Base-by-base conservation (phyloP, 2,329 filamentous ascomycete species). In the Mycosphaerelloides madeirae region DNA sequence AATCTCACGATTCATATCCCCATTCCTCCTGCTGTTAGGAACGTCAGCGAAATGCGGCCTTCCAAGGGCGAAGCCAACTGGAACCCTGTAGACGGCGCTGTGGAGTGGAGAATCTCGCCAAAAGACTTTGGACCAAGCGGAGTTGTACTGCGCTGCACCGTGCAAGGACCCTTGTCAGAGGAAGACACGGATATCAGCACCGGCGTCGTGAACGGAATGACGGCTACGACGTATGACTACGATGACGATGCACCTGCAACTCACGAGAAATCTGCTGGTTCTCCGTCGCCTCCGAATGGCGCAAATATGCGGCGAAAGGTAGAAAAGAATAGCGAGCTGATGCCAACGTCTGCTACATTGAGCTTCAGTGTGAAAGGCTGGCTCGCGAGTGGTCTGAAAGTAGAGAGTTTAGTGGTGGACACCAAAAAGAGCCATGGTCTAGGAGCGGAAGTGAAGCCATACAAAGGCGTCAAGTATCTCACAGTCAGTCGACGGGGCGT, bases 391-490 rank as follows among this genome's bases (percentile, higher is more conserved):
- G 80, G 80, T 3, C 73, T 84, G 55, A 78, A 74, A 49, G 80
- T 84, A 1, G 80, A 83, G 41, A 77, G 74, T 54, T 60, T 84
- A 49, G 71, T 72, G n/a, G 67, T 84, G 12, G 79, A 83, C 63
- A 73, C 80, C n/a, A 83, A 86, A 64, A 89, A 84, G 69, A 95
- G 87, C 66, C 79, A 84, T 45, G 93, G 93, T 0, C 60, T 98
- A 35, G 88, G 88, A 0, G 88, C 95, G 54, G 81, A 85, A 2
- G 81, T 97, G 31, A 94, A 89, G 68, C 93, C 93, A 18, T 97
- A 95, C 68, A 98, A 97, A 70, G 93, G 93, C 1, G 93, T 98
- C 54, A 98, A 98, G 69, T 98, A 98, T 67, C 65, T 98, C 57
- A 96, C 90, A 55, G 77, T 82, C 11, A 81, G 78, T 61, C 68